Conservation (phyloP, 805 yeast genomes). For the Kurtzmaniella fragi region DNA sequence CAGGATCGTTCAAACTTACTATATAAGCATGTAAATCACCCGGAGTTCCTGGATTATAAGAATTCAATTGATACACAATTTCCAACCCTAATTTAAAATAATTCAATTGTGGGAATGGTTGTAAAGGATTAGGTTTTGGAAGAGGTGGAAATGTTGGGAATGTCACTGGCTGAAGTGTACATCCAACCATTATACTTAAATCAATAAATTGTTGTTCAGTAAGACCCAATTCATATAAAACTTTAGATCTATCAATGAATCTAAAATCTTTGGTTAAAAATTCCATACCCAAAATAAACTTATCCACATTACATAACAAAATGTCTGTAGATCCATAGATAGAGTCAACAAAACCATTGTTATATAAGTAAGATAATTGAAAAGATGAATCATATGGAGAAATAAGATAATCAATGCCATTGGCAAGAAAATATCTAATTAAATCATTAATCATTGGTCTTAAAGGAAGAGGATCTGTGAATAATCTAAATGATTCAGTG, state of each 20-base stretch:
- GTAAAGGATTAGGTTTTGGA: conserved; percentile 35
- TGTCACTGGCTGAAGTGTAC: conserved; percentile 63
- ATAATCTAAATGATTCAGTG: conserved; percentile 48
- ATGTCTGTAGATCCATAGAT: conserved; percentile 84
- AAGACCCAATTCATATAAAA: conserved; percentile 57
- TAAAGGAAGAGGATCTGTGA: conserved; percentile 44
- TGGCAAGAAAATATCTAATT: conserved; percentile 50
- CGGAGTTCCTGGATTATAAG: conserved; percentile 19
- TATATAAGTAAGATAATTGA: conserved; percentile 70
- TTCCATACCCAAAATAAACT: conserved; percentile 69
- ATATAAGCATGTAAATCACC: conserved; percentile 41
- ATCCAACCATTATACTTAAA: conserved; percentile 73
- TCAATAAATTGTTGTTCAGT: conserved; percentile 69
- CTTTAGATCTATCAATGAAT: conserved; percentile 53
- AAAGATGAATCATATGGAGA: conserved; percentile 81
- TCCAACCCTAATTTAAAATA: conserved; percentile 38
- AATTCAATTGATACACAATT: conserved; percentile 28
- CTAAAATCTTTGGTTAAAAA: conserved; percentile 60
- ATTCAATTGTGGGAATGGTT: conserved; percentile 36
- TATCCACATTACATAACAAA: conserved; percentile 60
- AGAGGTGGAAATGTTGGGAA: conserved; percentile 49
- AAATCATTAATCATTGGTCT: conserved; percentile 52
- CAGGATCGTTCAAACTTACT: conserved; percentile 41
- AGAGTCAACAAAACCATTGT: conserved; percentile 56
- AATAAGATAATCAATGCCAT: conserved; percentile 59